These are phyloP conservation scores for Eucalyptus marginata DNA, from an alignment of 345 rosid genomes.

Conservation along the genomic window DNA sequence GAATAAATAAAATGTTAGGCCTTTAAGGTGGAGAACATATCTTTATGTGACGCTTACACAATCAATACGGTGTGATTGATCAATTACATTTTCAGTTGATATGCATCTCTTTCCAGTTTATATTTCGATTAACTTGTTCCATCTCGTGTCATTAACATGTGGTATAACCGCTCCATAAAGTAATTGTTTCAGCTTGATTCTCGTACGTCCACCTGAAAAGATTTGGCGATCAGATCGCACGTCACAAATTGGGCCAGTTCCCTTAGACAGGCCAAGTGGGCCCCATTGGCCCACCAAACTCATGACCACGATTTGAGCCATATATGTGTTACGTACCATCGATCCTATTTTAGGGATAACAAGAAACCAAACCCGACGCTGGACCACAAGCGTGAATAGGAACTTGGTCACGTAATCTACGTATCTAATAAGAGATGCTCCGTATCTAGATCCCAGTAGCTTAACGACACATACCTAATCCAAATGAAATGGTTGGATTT, in stretches of 20 bases:
- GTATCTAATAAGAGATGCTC: neutral
- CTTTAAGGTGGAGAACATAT: neutral
- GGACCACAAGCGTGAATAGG: neutral
- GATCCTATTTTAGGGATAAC: neutral
- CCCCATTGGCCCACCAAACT: neutral
- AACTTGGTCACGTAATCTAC: neutral
- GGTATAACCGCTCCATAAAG: neutral
- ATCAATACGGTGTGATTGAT: neutral
- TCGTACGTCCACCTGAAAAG: neutral
- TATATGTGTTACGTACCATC: neutral
- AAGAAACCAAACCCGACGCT: neutral
- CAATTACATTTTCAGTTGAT: neutral
- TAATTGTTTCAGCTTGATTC: neutral
- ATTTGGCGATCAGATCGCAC: neutral
- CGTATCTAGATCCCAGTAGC: neutral
- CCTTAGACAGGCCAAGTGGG: neutral
- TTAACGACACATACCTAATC: neutral
- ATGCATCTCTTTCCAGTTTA: neutral
- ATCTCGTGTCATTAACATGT: neutral
- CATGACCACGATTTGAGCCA: neutral
- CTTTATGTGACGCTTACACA: neutral
- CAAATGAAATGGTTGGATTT: neutral
- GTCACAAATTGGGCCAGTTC: neutral
- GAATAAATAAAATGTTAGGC: neutral
- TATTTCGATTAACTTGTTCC: neutral